Evolutionary conservation across 2,329 filamentous ascomycete genomes (phyloP).

Genomic region (Penicillium psychrosexuale): DNA sequence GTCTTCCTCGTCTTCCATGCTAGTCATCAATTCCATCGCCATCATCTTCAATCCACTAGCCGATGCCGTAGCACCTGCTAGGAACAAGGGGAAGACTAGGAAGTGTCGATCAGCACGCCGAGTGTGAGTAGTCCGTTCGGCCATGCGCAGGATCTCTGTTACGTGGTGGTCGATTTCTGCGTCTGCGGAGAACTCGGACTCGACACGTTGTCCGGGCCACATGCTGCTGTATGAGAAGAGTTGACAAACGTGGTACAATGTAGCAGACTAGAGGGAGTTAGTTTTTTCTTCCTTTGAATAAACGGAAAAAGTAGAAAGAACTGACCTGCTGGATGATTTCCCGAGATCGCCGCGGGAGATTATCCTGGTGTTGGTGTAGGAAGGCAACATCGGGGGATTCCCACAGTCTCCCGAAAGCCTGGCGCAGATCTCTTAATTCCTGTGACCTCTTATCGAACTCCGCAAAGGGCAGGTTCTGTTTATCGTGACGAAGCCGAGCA

Average conservation of each 20-base stretch:
- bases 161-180: constrained; percentile 47
- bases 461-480: constrained; percentile 22
- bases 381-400: constrained; percentile 36
- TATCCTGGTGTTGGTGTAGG: constrained; percentile 36
- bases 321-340: constrained; percentile 47
- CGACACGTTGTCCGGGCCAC: constrained; percentile 49
- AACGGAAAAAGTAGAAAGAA: not conserved
- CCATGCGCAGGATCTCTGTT: constrained; percentile 46
- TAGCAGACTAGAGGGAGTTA: constrained; percentile 21
- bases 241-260: constrained; percentile 50
- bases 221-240: constrained; percentile 56
- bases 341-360: constrained; percentile 35
- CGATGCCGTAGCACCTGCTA: constrained; percentile 48
- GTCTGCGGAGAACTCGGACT: constrained; percentile 37
- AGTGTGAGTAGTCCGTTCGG: constrained; percentile 39
- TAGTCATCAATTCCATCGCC: constrained; percentile 50
- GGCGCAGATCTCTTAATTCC: constrained; percentile 38
- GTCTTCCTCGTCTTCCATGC: constrained; percentile 45
- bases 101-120: constrained; percentile 45
- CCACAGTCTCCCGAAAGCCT: constrained; percentile 40
- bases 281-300: not conserved
- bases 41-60: constrained; percentile 45
- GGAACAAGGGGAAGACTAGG: constrained; percentile 54
- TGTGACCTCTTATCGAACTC: constrained; percentile 28
- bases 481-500: constrained; percentile 39